Conservation (phyloP, 2,329 filamentous ascomycete species). For the Fusarium scirpi region DNA sequence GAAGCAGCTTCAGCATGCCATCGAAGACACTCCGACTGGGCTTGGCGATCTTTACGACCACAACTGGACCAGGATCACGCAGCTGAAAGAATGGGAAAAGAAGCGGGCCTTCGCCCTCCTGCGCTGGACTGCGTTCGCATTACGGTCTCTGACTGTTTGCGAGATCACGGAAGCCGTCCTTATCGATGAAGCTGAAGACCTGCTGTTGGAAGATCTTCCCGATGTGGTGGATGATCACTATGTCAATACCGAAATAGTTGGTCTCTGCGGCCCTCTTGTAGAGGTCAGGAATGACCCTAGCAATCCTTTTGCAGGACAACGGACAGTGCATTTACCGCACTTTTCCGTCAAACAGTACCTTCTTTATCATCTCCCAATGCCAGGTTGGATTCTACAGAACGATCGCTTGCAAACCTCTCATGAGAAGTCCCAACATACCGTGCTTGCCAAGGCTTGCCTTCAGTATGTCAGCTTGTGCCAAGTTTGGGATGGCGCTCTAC, state of each 20-base stretch:
- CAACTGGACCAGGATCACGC: constrained; percentile 46
- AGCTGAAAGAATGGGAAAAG: constrained; percentile 27
- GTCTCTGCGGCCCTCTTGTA: constrained; percentile 49
- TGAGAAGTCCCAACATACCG: neutral
- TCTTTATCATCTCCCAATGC: neutral
- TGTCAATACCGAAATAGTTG: constrained; percentile 47
- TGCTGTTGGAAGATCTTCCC: constrained; percentile 44
- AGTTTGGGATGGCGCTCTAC: neutral
- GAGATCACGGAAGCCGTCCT: constrained; percentile 49
- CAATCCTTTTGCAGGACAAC: neutral
- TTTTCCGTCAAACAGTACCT: constrained; percentile 42
- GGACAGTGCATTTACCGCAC: constrained; percentile 36
- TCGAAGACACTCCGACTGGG: constrained; percentile 47
- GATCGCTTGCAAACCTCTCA: neutral
- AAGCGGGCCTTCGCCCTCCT: constrained; percentile 49
- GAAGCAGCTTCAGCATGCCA: constrained; percentile 46
- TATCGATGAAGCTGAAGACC: constrained; percentile 30
- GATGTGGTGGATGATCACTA: constrained; percentile 50
- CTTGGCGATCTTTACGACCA: constrained; percentile 49
- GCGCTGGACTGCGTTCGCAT: constrained; percentile 48
- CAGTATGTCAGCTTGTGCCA: neutral
- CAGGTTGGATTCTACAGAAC: neutral
- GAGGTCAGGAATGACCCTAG: constrained; percentile 36
- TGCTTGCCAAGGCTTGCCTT: constrained; percentile 1
- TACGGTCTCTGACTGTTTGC: constrained; percentile 45